Evolutionary conservation across 2,329 filamentous ascomycete species (phyloP).

Genomic region (Alternaria ventricosa): DNA sequence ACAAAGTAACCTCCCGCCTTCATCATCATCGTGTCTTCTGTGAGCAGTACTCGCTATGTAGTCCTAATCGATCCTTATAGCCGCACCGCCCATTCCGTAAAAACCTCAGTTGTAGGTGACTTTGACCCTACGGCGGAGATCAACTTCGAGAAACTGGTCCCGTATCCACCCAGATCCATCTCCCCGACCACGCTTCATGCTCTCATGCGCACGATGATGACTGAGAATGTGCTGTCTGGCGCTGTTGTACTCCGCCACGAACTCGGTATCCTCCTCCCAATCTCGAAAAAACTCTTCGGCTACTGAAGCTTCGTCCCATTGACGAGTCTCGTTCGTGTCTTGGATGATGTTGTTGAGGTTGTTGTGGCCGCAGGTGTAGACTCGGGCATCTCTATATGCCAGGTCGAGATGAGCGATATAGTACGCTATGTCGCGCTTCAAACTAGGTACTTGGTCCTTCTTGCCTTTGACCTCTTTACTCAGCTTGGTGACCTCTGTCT

Average conservation of each 20-base stretch:
- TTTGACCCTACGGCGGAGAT: background rate
- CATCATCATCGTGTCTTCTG: background rate
- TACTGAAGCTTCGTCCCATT: background rate
- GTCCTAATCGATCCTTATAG: background rate
- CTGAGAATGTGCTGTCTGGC: background rate
- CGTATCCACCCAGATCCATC: background rate
- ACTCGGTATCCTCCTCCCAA: background rate
- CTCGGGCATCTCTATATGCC: background rate
- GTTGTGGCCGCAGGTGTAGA: slow-evolving; percentile 12
- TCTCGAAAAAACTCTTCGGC: background rate
- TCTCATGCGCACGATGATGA: slow-evolving; percentile 20
- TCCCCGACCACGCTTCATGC: background rate
- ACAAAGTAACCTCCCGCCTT: background rate
- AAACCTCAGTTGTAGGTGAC: background rate
- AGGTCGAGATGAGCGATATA: slow-evolving; percentile 14
- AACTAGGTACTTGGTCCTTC: background rate
- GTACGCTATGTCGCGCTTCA: background rate
- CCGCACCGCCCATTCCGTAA: too few species aligned
- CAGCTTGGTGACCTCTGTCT: background rate
- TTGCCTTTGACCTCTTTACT: background rate
- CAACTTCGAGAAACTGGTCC: background rate
- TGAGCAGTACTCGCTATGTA: background rate
- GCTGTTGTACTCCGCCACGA: slow-evolving; percentile 7
- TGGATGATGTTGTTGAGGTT: background rate
- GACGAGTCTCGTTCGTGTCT: background rate